phyloP scores from a whole-genome alignment of 2,329 filamentous ascomycete genomes.

The Aspergillus jensenii region DNA sequence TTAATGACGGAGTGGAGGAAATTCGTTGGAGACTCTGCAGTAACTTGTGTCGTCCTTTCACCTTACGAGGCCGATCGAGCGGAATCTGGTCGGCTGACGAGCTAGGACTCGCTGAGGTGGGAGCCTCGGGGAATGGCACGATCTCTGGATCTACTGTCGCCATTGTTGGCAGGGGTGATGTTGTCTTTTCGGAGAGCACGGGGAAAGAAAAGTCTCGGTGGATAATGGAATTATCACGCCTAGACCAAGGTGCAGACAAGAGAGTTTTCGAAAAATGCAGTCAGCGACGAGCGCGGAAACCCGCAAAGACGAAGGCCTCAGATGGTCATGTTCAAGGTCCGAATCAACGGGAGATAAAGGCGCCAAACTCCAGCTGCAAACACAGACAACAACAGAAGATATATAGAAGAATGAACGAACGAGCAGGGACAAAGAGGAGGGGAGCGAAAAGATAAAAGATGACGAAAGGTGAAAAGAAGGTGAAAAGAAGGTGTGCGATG shows the following conservation, averaged over 20 bases:
- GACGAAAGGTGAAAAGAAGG: background rate
- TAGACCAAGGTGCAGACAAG: background rate
- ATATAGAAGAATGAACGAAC: background rate
- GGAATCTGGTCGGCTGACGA: conserved; percentile 37
- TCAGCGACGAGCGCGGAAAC: conserved; percentile 13
- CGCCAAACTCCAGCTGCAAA: conserved; percentile 9
- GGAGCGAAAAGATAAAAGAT: background rate
- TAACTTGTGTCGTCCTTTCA: conserved; percentile 68
- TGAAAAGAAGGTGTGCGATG: conserved; percentile 4
- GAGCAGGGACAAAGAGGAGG: background rate
- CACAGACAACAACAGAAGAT: conserved; percentile 1
- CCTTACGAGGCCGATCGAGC: conserved; percentile 52
- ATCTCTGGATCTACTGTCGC: conserved; percentile 29
- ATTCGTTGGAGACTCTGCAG: conserved; percentile 76
- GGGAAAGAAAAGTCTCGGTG: background rate
- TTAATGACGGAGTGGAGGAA: conserved; percentile 73
- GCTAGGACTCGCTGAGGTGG: conserved; percentile 35
- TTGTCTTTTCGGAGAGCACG: background rate
- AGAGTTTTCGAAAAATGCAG: background rate
- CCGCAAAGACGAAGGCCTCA: conserved; percentile 15
- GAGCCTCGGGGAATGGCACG: conserved; percentile 30
- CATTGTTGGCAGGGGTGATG: conserved; percentile 25
- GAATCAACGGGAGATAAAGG: conserved; percentile 8
- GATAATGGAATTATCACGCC: background rate
- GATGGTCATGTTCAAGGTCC: conserved; percentile 17